Evolutionary conservation across 2,329 filamentous ascomycete species (phyloP).

Genomic region (Colletotrichum australisinense): DNA sequence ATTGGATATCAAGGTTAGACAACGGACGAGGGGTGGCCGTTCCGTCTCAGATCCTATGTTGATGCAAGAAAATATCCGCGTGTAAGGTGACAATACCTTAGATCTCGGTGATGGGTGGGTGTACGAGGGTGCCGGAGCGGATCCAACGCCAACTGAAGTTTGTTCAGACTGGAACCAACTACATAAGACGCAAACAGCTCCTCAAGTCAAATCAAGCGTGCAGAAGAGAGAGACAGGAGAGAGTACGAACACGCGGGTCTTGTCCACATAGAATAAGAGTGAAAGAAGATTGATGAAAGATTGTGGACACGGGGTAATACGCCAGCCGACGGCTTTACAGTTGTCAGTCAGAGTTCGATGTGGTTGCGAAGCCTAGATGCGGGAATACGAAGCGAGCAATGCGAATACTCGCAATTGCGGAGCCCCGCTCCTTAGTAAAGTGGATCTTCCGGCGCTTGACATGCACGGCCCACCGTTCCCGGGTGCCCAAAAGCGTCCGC

Average conservation of each 20-base stretch:
- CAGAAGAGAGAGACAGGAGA: not conserved
- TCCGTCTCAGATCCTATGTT: conserved; percentile 1
- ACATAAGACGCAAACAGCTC: not conserved
- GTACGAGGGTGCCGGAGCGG: not conserved
- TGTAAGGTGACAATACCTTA: not conserved
- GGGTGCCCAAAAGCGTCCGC: not conserved
- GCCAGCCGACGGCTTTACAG: not conserved
- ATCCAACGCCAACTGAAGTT: not conserved
- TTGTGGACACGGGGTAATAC: not conserved
- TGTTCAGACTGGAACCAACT: not conserved
- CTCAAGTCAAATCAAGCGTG: not conserved
- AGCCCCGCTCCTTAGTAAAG: not conserved
- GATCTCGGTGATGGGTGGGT: not conserved
- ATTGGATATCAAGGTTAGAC: not conserved
- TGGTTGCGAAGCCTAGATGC: not conserved
- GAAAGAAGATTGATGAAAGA: too few relatives aligned
- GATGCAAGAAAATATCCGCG: not conserved
- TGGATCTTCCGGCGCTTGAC: conserved; percentile 4
- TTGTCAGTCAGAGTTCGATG: conserved; percentile 6
- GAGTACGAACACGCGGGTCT: conserved; percentile 25
- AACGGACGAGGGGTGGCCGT: not conserved
- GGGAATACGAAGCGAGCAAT: not conserved
- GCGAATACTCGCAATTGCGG: conserved; percentile 32
- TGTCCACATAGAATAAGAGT: conserved; percentile 1
- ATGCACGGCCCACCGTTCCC: not conserved